Evolutionary conservation across 495 filamentous ascomycete genomes (phyloP).

Genomic region (Diplogelasinospora grovesii): DNA sequence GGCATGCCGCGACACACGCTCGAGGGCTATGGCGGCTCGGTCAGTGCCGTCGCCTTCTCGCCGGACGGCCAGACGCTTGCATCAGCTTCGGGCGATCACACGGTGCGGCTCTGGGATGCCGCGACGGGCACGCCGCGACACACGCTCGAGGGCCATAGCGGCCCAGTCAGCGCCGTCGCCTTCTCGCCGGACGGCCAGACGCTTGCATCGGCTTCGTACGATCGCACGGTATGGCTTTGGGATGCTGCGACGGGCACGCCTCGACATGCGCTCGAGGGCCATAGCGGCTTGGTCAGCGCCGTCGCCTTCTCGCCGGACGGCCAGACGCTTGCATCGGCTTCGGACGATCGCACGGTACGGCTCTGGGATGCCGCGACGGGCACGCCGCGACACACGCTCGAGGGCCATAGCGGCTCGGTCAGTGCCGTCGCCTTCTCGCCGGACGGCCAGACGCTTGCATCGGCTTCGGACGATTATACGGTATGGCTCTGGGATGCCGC

Average conservation of each 20-base stretch:
- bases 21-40: background rate
- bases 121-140: background rate
- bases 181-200: conserved; percentile 1
- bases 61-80: background rate
- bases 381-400: no score
- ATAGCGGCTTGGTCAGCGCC: no score
- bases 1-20: background rate
- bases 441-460: no score
- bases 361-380: no score
- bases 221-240: background rate
- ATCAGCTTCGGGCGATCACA: background rate
- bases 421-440: no score
- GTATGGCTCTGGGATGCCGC: no score
- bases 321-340: no score
- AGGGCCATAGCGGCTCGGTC: no score
- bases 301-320: no score
- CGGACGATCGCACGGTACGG: no score
- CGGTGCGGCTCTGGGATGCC: conserved; percentile 1
- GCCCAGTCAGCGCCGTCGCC: background rate
- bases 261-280: background rate
- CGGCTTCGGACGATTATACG: no score
- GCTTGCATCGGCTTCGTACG: background rate
- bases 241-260: conserved; percentile 1
- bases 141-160: conserved; percentile 3
- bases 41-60: background rate